These are phyloP conservation scores for Trametes cinnabarina DNA, from an alignment of 768 basidiomycete species.

Conservation along the genomic window DNA sequence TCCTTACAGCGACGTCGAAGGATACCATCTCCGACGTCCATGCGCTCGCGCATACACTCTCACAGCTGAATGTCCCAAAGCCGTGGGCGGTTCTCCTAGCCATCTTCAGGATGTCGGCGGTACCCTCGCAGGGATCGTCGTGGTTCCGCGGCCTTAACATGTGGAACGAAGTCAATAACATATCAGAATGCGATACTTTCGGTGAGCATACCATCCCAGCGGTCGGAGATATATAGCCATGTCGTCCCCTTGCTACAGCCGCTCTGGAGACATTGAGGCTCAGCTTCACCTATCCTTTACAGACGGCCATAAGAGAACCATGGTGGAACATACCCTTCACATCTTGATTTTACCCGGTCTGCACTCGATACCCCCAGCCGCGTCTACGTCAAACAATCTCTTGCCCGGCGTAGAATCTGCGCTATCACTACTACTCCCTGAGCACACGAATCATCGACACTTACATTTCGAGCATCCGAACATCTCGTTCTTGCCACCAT, in stretches of 20 bases:
- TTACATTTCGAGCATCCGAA: constrained; percentile 1
- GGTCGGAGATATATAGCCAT: neutral
- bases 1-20: constrained; percentile 72
- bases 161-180: constrained; percentile 74
- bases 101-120: constrained; percentile 47
- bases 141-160: constrained; percentile 65
- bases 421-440: constrained; percentile 7
- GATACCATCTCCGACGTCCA: constrained; percentile 72
- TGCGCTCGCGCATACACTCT: constrained; percentile 55
- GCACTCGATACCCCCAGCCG: constrained; percentile 39
- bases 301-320: constrained; percentile 74
- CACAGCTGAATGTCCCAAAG: constrained; percentile 63
- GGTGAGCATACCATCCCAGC: constrained; percentile 44
- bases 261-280: neutral
- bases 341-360: constrained; percentile 72
- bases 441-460: neutral
- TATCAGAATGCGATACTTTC: constrained; percentile 78
- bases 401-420: neutral
- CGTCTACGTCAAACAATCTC: neutral
- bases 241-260: neutral
- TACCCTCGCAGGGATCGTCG: constrained; percentile 33
- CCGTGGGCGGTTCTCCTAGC: constrained; percentile 60
- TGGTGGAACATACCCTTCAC: constrained; percentile 80
- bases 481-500: constrained; percentile 44
- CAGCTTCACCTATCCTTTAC: neutral